These are phyloP conservation scores for Colletotrichum salicis DNA, from an alignment of 2,329 filamentous ascomycete species.

Conservation along the genomic window DNA sequence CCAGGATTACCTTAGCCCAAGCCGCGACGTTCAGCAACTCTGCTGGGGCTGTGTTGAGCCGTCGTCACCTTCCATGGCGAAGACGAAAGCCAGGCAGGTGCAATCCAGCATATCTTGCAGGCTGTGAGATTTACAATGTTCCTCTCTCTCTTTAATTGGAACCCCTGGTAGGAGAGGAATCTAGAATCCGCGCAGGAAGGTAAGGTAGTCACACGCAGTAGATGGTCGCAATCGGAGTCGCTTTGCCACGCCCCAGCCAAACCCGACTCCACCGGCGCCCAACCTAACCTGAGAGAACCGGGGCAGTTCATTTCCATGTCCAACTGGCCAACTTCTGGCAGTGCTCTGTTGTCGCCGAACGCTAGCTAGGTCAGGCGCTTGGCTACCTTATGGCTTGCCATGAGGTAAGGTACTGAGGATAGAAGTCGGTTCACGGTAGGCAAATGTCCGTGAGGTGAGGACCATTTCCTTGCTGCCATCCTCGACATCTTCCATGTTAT, in stretches of 20 bases:
- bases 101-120: not conserved
- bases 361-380: not conserved
- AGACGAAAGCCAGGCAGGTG: not conserved
- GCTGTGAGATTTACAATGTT: not conserved
- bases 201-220: no score
- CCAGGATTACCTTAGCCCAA: not conserved
- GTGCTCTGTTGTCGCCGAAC: not conserved
- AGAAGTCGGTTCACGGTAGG: no score
- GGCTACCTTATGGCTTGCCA: not conserved
- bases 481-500: not conserved
- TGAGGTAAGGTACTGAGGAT: not conserved
- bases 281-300: not conserved
- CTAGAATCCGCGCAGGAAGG: not conserved
- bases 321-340: not conserved
- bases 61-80: conserved; percentile 2
- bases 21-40: conserved; percentile 1
- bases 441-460: not conserved
- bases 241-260: not conserved
- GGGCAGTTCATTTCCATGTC: not conserved
- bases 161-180: no score
- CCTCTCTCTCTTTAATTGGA: not conserved
- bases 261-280: conserved; percentile 12
- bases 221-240: not conserved
- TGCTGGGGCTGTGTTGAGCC: conserved; percentile 20
- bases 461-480: not conserved